Base-by-base conservation (phyloP, 176 grass and related monocot genomes). In the Chloris gayana region DNA sequence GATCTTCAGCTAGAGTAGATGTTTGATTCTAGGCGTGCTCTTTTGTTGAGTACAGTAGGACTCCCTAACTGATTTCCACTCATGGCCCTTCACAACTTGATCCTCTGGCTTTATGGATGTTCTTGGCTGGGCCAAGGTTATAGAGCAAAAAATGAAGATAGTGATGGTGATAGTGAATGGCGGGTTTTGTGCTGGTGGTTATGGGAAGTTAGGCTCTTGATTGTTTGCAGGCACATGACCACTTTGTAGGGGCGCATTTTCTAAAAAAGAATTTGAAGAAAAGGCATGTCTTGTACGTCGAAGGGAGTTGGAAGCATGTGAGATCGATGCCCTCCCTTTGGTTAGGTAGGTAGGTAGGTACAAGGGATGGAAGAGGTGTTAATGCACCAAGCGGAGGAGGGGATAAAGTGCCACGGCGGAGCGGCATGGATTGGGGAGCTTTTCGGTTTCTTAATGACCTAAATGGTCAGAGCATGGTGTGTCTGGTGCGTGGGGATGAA, bases 221-320 rank as follows among this genome's bases (percentile, higher is more conserved):
- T 78, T 67, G 78, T 82, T 70, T 89, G 83, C 82, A 57, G 9
- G n/a, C 72, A 57, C 72, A 82, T 77, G 83, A 85, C 27, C 66
- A 73, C 35, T 80, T 61, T 60, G 87, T 49, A 71, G 7, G 72
- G 67, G 46, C 1, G 24, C 38, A 42, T 24, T 46, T 65, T 67
- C 42, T n/a, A 11, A 67, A 19, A 74, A 51, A 33, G 38, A 71
- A 78, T 31, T 31, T 2, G 14, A 5, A 53, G 54, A 31, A 53
- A 49, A 2, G 19, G 14, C 17, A 47, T 85, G 72, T 82, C 72
- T 79, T 83, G 85, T 72, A 67, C n/a, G n/a, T n/a, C n/a, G n/a
- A 78, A 70, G 84, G n/a, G 59, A 75, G 87, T 87, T 88, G 89
- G 75, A 81, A 78, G 84, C 93, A 92, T 95, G 87, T 90, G 89